phyloP scores from a whole-genome alignment of 768 basidiomycete genomes.

The Lactarius vividus region DNA sequence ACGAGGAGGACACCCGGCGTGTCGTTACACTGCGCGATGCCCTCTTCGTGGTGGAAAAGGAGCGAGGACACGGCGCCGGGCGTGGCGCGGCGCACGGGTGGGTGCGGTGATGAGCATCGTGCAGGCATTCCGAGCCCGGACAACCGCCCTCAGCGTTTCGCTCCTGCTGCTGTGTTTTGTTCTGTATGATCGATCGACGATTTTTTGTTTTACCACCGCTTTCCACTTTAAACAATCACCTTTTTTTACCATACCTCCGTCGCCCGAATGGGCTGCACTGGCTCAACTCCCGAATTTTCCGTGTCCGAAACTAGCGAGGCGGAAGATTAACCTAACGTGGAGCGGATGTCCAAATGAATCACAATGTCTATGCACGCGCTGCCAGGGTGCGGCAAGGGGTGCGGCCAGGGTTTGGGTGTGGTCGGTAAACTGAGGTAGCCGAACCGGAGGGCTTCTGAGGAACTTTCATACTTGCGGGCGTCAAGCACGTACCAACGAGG shows the following conservation, averaged over 20 bases:
- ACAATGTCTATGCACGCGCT: neutral
- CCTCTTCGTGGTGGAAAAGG: slow-evolving; percentile 82
- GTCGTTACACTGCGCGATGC: slow-evolving; percentile 74
- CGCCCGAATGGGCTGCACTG: neutral
- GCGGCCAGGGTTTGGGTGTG: neutral
- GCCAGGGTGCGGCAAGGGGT: neutral
- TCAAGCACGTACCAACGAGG: neutral
- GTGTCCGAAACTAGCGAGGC: neutral
- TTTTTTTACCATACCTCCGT: neutral
- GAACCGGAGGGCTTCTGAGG: slow-evolving; percentile 25
- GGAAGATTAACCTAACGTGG: neutral
- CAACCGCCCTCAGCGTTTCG: slow-evolving; percentile 1
- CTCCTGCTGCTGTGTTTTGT: slow-evolving; percentile 15
- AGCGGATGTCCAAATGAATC: neutral
- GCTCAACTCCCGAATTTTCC: neutral
- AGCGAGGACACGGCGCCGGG: slow-evolving; percentile 80
- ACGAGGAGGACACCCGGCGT: slow-evolving; percentile 53
- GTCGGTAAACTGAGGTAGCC: neutral
- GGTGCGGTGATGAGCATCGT: slow-evolving; percentile 29
- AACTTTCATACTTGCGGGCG: slow-evolving; percentile 17
- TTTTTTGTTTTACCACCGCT: neutral
- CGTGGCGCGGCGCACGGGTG: slow-evolving; percentile 71
- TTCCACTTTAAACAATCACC: neutral
- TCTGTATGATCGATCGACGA: slow-evolving; percentile 6
- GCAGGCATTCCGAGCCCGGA: neutral